These are phyloP conservation scores for Herpetospermum pedunculosum DNA, from an alignment of 306 rosid genomes.

Conservation along the genomic window DNA sequence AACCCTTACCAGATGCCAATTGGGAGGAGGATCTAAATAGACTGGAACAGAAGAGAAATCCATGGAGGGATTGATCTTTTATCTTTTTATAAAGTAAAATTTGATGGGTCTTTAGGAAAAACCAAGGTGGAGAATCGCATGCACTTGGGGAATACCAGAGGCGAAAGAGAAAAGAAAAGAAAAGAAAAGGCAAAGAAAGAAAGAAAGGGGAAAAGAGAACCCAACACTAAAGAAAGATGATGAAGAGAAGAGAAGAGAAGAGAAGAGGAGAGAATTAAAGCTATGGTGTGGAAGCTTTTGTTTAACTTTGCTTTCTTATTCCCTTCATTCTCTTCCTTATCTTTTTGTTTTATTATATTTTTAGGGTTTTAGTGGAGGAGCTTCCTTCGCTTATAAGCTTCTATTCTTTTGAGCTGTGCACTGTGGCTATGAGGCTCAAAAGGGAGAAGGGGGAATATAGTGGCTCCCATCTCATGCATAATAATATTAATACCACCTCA, in stretches of 20 bases:
- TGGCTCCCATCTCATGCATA: slow-evolving; percentile 62
- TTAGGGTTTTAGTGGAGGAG: slow-evolving; percentile 73
- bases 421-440: slow-evolving; percentile 24
- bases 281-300: slow-evolving; percentile 35
- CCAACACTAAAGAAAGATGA: slow-evolving; percentile 17
- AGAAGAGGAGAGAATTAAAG: slow-evolving; percentile 10
- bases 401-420: slow-evolving; percentile 31
- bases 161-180: slow-evolving; percentile 40
- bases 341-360: slow-evolving; percentile 85
- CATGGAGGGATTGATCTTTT: slow-evolving; percentile 47
- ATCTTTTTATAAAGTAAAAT: slow-evolving; percentile 59
- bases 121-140: slow-evolving; percentile 90
- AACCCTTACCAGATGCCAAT: slow-evolving; percentile 91
- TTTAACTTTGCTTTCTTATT: slow-evolving; percentile 67
- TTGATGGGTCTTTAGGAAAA: slow-evolving; percentile 73
- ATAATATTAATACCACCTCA: not conserved
- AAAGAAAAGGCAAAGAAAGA: slow-evolving; percentile 31
- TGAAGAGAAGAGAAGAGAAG: slow-evolving; percentile 35
- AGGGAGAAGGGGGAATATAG: slow-evolving; percentile 14
- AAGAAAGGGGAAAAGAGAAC: slow-evolving; percentile 27
- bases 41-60: slow-evolving; percentile 93
- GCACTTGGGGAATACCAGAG: slow-evolving; percentile 86
- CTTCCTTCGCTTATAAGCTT: slow-evolving; percentile 83
- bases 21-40: slow-evolving; percentile 97
- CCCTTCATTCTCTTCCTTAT: slow-evolving; percentile 46